Conservation (phyloP, 306 rosid genomes). For the Dalbergia cultrata region DNA sequence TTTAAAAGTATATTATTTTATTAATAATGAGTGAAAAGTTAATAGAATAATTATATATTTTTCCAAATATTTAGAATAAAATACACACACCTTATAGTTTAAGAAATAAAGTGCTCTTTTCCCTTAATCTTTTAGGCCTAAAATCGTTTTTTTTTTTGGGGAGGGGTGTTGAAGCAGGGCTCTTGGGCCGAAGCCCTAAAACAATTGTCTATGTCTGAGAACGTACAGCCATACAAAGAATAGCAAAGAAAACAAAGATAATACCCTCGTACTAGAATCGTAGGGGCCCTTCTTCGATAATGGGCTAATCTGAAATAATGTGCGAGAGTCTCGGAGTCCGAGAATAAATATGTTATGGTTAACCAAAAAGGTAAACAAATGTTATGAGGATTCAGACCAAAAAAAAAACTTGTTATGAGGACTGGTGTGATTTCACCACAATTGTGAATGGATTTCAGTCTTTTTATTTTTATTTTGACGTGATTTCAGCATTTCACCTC, state of each 20-base stretch:
- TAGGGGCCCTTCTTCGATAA: constrained; percentile 44
- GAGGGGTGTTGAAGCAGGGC: no score
- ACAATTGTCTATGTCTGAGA: constrained; percentile 20
- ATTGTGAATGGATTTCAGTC: neutral
- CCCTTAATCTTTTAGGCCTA: no score
- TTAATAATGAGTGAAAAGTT: no score
- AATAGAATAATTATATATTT: no score
- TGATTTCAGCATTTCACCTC: no score
- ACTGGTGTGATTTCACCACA: constrained; percentile 49
- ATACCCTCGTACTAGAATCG: constrained; percentile 24
- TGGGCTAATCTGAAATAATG: constrained; percentile 36
- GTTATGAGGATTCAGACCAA: neutral
- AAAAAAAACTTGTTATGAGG: neutral
- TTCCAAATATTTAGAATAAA: no score
- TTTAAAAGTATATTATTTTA: no score
- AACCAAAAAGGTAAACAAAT: neutral
- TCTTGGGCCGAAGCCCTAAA: neutral
- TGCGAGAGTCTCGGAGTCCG: neutral
- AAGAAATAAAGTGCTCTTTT: no score
- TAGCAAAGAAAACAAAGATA: constrained; percentile 39
- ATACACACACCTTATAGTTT: no score
- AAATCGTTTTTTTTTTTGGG: no score
- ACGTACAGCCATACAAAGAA: neutral
- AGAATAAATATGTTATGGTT: neutral
- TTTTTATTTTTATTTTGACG: no score